Base-by-base conservation (phyloP, 2,329 filamentous ascomycete genomes). In the Colletotrichum gigasporum region DNA sequence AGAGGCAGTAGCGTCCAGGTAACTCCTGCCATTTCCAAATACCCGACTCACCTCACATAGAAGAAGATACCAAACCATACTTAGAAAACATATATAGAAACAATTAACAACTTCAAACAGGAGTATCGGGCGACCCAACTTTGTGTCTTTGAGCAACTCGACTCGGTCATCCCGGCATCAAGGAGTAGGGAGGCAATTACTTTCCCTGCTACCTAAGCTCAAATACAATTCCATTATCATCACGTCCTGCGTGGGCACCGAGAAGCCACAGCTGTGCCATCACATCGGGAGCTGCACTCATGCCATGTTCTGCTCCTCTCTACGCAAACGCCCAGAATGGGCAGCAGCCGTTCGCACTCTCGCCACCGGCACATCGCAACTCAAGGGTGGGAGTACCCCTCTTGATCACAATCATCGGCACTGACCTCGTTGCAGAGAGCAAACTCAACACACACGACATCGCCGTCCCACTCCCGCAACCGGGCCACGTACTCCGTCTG, bases 401-500 rank as follows among this genome's bases (percentile, higher is more conserved):
- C 37, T 12, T 18, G 9, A 4, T 9, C 7, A 16, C 28, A 54
- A 28, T 66, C 32, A 69, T 8, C 28, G 35, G 32, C 5, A 26
- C 22, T 50, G 9, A 60, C 14, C 20, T 2, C 9, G 4, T 11
- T 6, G 8, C 47, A 85, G 83, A 85, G 70, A 68, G 70, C 3
- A 72, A 69, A 14, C 71, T 86, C 3, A 69, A 73, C 14, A 77
- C 75, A 2, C 80, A 85, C 65, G 84, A 86, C 66, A 68, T 85
- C 28, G 79, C 79, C 12, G 73, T 86, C 35, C 73, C 74, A 4
- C 56, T 82, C 18, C 52, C 45, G 8, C 16, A 55, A 42, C 59
- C 24, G 28, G 41, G 30, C 2, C 22, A 20, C 7, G 55, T 71
- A 6, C 76, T 82, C 48, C 77, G 76, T 22, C 74, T 78, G 24